A percentile compares a stretch with the other conserved stretches of the same genome.
Conservation (phyloP, 2,329 filamentous ascomycete species). For the Tympanopsis confertula region DNA sequence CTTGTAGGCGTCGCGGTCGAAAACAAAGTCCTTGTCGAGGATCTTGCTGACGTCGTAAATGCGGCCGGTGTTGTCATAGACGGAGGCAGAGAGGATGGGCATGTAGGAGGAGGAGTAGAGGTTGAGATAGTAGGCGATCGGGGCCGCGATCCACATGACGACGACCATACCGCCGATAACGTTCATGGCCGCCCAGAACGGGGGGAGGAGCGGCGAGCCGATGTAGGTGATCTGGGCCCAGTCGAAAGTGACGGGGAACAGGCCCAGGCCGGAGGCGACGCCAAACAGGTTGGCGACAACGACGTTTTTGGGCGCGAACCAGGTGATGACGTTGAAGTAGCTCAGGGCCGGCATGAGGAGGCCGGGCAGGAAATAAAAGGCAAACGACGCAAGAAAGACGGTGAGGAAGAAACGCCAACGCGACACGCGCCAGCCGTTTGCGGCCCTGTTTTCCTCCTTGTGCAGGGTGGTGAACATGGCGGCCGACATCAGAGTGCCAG, state of each 20-base stretch:
- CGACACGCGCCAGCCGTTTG: constrained; percentile 72
- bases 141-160: constrained; percentile 77
- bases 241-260: constrained; percentile 81
- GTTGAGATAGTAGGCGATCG: constrained; percentile 71
- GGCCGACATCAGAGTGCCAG: constrained; percentile 74
- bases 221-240: constrained; percentile 87
- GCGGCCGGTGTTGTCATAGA: constrained; percentile 74
- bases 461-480: constrained; percentile 83
- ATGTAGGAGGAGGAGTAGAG: constrained; percentile 73
- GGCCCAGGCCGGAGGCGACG: constrained; percentile 69
- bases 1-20: constrained; percentile 65
- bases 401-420: constrained; percentile 75
- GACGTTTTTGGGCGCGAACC: constrained; percentile 79
- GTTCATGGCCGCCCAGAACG: constrained; percentile 79
- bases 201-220: constrained; percentile 70
- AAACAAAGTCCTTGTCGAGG: constrained; percentile 65
- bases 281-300: constrained; percentile 79
- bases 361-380: constrained; percentile 78
- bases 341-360: constrained; percentile 73
- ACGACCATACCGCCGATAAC: constrained; percentile 69
- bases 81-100: constrained; percentile 72
- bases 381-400: constrained; percentile 59
- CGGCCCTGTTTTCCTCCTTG: constrained; percentile 70
- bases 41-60: constrained; percentile 75
- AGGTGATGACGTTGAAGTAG: constrained; percentile 81